Evolutionary conservation across 2,329 filamentous ascomycete species (phyloP).

Genomic region (Xylaria polymorpha): DNA sequence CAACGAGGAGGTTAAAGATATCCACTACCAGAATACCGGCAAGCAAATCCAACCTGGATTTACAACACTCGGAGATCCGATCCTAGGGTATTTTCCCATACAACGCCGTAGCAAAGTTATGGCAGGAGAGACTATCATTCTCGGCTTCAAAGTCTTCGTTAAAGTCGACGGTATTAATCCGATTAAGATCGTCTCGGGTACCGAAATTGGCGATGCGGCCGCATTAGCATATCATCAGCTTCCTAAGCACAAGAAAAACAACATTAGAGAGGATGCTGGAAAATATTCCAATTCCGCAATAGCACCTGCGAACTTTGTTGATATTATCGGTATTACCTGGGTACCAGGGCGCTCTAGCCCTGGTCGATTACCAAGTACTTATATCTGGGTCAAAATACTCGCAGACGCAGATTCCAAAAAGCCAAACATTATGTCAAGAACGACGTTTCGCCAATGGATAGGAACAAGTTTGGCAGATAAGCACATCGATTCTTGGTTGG

Average conservation of each 20-base stretch:
- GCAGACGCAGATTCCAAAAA: background rate
- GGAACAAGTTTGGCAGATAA: conserved; percentile 1
- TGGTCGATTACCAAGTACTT: conserved; percentile 4
- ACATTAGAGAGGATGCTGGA: background rate
- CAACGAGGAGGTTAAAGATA: background rate
- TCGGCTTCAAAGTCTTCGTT: conserved; percentile 11
- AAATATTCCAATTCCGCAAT: conserved; percentile 7
- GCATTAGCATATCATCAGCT: conserved; percentile 9
- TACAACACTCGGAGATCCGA: background rate
- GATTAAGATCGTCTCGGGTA: background rate
- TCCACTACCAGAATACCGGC: background rate
- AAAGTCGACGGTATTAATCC: conserved; percentile 8
- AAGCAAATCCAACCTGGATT: background rate
- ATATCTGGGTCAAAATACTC: conserved; percentile 9
- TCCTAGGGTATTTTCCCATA: conserved; percentile 2
- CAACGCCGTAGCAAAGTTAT: conserved; percentile 2
- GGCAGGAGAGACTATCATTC: background rate
- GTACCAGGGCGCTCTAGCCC: background rate
- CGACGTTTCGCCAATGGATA: conserved; percentile 10
- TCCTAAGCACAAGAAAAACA: background rate
- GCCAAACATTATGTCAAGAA: conserved; percentile 5
- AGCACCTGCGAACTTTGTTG: background rate
- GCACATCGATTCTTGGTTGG: conserved; percentile 6
- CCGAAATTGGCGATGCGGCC: background rate
- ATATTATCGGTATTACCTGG: conserved; percentile 10